Conservation (phyloP, 139 green algal species). For the Micractinium sp. region DNA sequence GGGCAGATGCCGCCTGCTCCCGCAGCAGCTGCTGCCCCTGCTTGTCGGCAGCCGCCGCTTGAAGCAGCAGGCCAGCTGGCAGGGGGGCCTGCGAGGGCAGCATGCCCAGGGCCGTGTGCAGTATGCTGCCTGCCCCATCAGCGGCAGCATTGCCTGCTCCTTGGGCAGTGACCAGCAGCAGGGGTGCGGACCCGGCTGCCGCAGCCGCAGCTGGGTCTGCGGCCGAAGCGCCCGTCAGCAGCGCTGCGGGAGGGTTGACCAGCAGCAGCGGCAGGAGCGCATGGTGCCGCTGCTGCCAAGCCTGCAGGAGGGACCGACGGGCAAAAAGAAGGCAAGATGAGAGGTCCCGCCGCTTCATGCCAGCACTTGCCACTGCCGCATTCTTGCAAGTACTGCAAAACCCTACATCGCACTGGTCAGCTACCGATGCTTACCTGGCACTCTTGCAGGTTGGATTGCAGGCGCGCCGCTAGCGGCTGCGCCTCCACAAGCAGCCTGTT, state of each 20-base stretch:
- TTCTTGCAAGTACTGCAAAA: no score
- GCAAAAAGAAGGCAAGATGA: neutral
- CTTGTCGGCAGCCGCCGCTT: neutral
- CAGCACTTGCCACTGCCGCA: no score
- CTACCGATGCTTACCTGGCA: neutral
- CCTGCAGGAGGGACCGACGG: neutral
- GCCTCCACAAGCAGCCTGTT: neutral
- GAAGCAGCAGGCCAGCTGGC: slow-evolving; percentile 29
- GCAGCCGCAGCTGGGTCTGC: neutral
- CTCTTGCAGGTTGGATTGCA: slow-evolving; percentile 13
- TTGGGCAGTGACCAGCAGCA: neutral
- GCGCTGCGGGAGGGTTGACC: neutral
- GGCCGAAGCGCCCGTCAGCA: neutral
- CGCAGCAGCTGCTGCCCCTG: slow-evolving; percentile 37
- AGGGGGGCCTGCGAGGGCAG: slow-evolving; percentile 14
- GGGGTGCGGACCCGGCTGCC: neutral
- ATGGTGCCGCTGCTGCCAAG: slow-evolving; percentile 20
- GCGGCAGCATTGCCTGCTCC: neutral
- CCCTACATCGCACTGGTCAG: neutral
- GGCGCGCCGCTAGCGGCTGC: slow-evolving; percentile 4
- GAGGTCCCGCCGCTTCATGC: no score
- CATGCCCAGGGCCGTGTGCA: slow-evolving; percentile 23
- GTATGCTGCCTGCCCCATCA: neutral
- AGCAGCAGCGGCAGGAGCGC: slow-evolving; percentile 23
- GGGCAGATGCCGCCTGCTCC: slow-evolving; percentile 14